Base-by-base conservation (phyloP, 176 grass and related monocot genomes). In the Hordeum marinum region DNA sequence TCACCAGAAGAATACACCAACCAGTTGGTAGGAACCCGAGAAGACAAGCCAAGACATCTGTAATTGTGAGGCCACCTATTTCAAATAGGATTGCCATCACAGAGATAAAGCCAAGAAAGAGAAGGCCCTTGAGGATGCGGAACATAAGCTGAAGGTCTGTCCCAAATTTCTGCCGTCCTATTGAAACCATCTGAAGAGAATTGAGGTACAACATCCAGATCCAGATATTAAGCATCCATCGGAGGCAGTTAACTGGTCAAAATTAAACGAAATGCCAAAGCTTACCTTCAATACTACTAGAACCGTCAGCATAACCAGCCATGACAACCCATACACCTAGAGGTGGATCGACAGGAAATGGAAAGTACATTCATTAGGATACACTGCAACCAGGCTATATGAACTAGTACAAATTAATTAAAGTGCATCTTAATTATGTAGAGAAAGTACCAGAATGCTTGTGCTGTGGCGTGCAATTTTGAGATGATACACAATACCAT, bases 401-500 rank as follows among this genome's bases (percentile, higher is more conserved):
- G 66, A 17, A 60, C 13, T 75, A 57, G 54, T 57, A 84, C 34
- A 83, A 71, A 76, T 21, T 12, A 81, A 77, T 76, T 18, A 79
- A 20, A 40, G 13, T 21, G 63, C 4, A 63, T 89, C 9, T 57
- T 57, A 57, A 3, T 37, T 74, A 57, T 71, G 41, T 42, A 77
- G 3, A 89, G 67, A 62, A 66, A 75, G 41, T 94, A 99, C 96
- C 96, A 94, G 64, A 83, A 99, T 83, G 75, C 90, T 96, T 68
- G 41, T 90, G 86, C 9, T 92, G 59, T 46, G 91, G 60, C 73
- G 86, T 79, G 94, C 71, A 68, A 99, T 94, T 64, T 94, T 88
- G 39, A 99, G 90, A 86, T 99, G 97, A 67, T 96, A 96, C 69
- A 99, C 97, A 86, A 99, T 94, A 25, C 94, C 97, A 68, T 99